Conservation (phyloP, 768 basidiomycete species). For the Trichaptum fuscoviolaceum region DNA sequence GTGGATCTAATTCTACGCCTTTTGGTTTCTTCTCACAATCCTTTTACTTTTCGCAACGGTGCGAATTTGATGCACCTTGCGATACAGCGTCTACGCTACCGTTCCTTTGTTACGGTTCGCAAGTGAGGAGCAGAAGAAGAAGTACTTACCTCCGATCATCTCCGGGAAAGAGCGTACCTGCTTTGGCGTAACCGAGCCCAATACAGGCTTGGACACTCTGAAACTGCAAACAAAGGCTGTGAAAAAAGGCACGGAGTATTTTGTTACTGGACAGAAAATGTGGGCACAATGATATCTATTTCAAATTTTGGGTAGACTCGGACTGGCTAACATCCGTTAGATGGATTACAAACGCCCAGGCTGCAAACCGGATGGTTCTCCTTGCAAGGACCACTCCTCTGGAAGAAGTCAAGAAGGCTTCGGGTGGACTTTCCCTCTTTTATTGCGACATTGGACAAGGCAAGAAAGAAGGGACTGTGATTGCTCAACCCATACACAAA, state of each 20-base stretch:
- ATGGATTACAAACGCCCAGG: slow-evolving; percentile 15
- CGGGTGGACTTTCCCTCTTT: slow-evolving; percentile 15
- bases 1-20: not conserved
- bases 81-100: slow-evolving; percentile 6
- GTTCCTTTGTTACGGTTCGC: slow-evolving; percentile 8
- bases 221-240: slow-evolving; percentile 14
- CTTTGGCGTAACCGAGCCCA: slow-evolving; percentile 19
- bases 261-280: slow-evolving; percentile 16
- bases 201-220: slow-evolving; percentile 16
- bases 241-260: slow-evolving; percentile 12
- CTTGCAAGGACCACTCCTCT: slow-evolving; percentile 14
- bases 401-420: slow-evolving; percentile 6
- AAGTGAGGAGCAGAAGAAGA: slow-evolving; percentile 9
- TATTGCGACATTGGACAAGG: slow-evolving; percentile 13
- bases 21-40: not conserved
- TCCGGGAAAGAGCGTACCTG: slow-evolving; percentile 13
- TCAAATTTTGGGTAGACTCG: not conserved
- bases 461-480: slow-evolving; percentile 5
- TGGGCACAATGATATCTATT: not conserved
- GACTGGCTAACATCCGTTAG: slow-evolving; percentile 3
- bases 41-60: not conserved
- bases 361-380: slow-evolving; percentile 13
- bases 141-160: slow-evolving; percentile 15
- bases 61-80: not conserved
- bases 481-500: slow-evolving; percentile 12